A percentile compares a stretch with the other conserved stretches of the same genome.
Conservation (phyloP, 352 stramenopile genomes). For the Phytophthora idaei region DNA sequence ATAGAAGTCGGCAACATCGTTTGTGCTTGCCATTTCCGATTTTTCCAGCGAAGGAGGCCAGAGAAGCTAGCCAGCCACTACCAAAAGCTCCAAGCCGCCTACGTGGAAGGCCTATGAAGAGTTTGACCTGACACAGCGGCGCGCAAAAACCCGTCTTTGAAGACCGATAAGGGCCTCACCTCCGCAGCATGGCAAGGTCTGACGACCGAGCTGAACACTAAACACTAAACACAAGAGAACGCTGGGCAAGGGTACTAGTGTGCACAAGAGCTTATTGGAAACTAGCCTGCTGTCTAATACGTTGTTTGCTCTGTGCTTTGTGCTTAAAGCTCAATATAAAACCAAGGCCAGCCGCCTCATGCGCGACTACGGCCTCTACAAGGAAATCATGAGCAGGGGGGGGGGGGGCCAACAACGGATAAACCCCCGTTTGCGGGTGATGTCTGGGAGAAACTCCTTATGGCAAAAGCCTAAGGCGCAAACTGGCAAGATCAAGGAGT, state of each 20-base stretch:
- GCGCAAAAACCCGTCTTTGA: not conserved
- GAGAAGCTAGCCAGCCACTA: too few species aligned
- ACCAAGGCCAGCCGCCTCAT: not conserved
- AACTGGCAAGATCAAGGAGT: not conserved
- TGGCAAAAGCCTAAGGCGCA: not conserved
- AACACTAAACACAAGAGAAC: constrained; percentile 3
- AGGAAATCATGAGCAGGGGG: not conserved
- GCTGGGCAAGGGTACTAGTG: not conserved
- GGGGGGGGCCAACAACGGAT: not conserved
- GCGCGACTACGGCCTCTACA: constrained; percentile 12
- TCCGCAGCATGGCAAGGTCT: not conserved
- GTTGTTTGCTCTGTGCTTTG: not conserved
- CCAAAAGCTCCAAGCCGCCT: too few species aligned
- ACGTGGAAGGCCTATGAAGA: not conserved
- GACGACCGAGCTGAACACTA: not conserved
- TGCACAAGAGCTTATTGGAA: not conserved
- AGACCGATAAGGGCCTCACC: not conserved
- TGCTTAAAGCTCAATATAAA: not conserved
- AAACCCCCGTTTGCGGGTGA: not conserved
- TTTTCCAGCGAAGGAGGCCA: too few species aligned
- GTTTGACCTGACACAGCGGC: not conserved
- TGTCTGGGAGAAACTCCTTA: not conserved
- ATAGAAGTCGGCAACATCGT: too few species aligned
- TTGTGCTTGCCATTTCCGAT: too few species aligned
- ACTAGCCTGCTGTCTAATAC: not conserved